Evolutionary conservation across 169 alveolate species (phyloP).

Genomic region (Eimeria mitis): DNA sequence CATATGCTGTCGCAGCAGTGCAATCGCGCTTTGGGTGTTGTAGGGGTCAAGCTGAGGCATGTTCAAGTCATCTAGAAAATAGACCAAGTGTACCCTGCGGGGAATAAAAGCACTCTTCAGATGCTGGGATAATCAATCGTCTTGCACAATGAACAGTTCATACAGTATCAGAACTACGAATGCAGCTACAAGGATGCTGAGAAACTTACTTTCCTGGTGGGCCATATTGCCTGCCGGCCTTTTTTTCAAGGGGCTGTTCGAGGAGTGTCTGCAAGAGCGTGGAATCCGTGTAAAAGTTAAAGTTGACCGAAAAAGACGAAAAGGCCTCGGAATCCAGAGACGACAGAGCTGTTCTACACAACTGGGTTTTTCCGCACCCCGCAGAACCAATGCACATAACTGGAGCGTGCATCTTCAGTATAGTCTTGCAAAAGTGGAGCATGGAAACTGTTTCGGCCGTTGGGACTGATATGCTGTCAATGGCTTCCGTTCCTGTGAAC

Average conservation of each 20-base stretch:
- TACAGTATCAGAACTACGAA: not conserved
- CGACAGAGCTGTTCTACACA: constrained; percentile 92
- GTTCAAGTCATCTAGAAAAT: constrained; percentile 97
- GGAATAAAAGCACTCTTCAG: not conserved
- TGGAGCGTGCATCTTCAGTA: constrained; percentile 91
- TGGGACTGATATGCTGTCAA: constrained; percentile 93
- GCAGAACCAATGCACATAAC: constrained; percentile 96
- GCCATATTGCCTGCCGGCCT: constrained; percentile 97
- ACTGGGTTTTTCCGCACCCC: constrained; percentile 97
- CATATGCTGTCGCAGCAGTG: constrained; percentile 95
- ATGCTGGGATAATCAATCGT: not conserved
- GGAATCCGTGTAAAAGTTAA: constrained; percentile 97
- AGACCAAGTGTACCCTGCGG: constrained; percentile 95
- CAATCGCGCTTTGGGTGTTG: constrained; percentile 97
- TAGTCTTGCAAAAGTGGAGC: constrained; percentile 92
- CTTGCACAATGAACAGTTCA: not conserved
- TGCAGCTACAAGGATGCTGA: not conserved
- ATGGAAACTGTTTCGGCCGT: constrained; percentile 95
- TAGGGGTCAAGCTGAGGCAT: constrained; percentile 98
- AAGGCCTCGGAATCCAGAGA: constrained; percentile 89
- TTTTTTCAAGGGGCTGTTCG: constrained; percentile 94
- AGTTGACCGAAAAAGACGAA: constrained; percentile 91
- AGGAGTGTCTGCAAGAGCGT: constrained; percentile 92
- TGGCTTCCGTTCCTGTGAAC: constrained; percentile 84
- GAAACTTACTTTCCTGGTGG: constrained; percentile 90